Evolutionary conservation across 2,329 filamentous ascomycete species (phyloP), one percentile per base, ranked within the genome.

Genomic region (Paracoccidioides brasiliensis): DNA sequence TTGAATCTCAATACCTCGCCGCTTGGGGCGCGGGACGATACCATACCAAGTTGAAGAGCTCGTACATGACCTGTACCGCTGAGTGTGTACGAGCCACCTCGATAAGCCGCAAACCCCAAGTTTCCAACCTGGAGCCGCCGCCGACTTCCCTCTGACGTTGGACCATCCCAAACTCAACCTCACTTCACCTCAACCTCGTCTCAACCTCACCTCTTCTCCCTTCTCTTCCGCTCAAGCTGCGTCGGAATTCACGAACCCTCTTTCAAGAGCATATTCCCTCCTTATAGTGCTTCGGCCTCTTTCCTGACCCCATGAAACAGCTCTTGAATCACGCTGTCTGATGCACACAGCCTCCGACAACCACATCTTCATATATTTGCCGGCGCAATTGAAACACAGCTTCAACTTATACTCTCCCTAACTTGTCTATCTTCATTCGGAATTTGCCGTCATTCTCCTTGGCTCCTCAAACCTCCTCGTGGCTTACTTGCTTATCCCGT

Each of bases 61-160:
- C 22, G 22, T 22, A 22, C 22, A 22, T 22, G n/a, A n/a, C n/a
- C n/a, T n/a, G 22, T 22, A 22, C 22, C 22, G 22, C 22, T 22
- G 2, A 22, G 22, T 22, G 45, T 48, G 43, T 32, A 37, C n/a
- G 32, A 37, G 45, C 45, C 45, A 37, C 45, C 45, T 33, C 46
- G 32, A 38, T 38, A 50, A 12, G 33, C 46, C 46, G 32, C 46
- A 50, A n/a, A 15, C 9, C 33, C 44, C 46, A 37, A 35, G 37
- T 10, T 33, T 33, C 46, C 46, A 38, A 38, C 33, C 46, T 49
- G 46, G 46, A 49, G 46, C 33, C 33, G 46, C 46, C 43, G 43
- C 43, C 33, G 46, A n/a, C 46, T 15, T 44, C 28, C 42, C 41
- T 45, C 52, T 53, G 52, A 53, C 41, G 52, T 53, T 53, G 52